Conservation (phyloP, 2,329 filamentous ascomycete species). For the Sphaerulina populicola region DNA sequence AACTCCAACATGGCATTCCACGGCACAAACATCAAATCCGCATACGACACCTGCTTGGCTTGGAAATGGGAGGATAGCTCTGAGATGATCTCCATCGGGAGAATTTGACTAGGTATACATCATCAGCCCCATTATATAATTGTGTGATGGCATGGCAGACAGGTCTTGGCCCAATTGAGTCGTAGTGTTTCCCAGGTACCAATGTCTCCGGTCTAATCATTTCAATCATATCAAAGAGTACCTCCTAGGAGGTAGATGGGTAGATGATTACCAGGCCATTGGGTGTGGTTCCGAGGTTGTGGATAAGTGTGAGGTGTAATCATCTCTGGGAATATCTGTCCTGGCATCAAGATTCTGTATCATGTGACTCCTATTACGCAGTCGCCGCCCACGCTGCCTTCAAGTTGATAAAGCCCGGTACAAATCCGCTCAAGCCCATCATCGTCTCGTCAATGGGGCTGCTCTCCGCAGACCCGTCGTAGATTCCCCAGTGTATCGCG, state of each 20-base stretch:
- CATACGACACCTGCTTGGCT: conserved; percentile 12
- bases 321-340: background rate
- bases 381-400: conserved; percentile 41
- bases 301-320: background rate
- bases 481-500: conserved; percentile 73
- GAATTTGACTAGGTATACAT: background rate
- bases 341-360: too few relatives aligned
- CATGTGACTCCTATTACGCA: conserved; percentile 1
- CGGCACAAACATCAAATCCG: background rate
- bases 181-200: background rate
- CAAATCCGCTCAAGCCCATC: conserved; percentile 51
- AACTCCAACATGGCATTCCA: conserved; percentile 27
- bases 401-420: conserved; percentile 41
- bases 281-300: background rate
- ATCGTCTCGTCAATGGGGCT: conserved; percentile 46
- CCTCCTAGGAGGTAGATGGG: background rate
- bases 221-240: background rate
- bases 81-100: too few relatives aligned
- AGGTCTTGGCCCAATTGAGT: background rate
- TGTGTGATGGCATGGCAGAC: background rate
- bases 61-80: too few relatives aligned
- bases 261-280: background rate
- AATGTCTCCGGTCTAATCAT: background rate
- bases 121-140: background rate
- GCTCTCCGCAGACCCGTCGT: conserved; percentile 50